Conservation (phyloP, 1,139 yeast genomes). For the Taphrina wiesneri region DNA sequence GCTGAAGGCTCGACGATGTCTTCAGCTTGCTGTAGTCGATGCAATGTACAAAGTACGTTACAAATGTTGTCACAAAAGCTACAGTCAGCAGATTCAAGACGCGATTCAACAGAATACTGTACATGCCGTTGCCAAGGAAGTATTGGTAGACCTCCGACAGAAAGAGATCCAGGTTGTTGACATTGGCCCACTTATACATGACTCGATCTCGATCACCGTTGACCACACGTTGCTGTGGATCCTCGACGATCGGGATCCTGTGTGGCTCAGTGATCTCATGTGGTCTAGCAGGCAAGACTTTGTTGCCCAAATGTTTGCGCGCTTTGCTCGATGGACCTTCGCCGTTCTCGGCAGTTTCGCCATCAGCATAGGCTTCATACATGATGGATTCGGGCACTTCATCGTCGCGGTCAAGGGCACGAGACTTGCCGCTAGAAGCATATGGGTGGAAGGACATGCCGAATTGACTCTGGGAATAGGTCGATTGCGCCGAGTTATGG, state of each 20-base stretch:
- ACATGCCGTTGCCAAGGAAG: slow-evolving; percentile 80
- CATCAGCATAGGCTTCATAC: not conserved
- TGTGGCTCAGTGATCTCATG: slow-evolving; percentile 1
- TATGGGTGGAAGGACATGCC: slow-evolving; percentile 33
- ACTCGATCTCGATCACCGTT: slow-evolving; percentile 64
- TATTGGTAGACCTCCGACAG: slow-evolving; percentile 79
- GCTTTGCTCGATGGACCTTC: not conserved
- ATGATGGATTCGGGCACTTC: slow-evolving; percentile 21
- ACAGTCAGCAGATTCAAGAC: slow-evolving; percentile 69
- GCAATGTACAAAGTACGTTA: slow-evolving; percentile 81
- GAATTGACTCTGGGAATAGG: slow-evolving; percentile 26
- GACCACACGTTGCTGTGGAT: not conserved
- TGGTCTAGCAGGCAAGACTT: slow-evolving; percentile 20
- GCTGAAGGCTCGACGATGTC: slow-evolving; percentile 48
- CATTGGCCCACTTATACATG: slow-evolving; percentile 93
- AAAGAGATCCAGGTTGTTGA: slow-evolving; percentile 83
- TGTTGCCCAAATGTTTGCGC: not conserved
- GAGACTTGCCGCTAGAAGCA: slow-evolving; percentile 12
- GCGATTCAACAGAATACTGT: slow-evolving; percentile 68
- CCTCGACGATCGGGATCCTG: not conserved
- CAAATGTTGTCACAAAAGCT: slow-evolving; percentile 71
- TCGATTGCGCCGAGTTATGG: slow-evolving; percentile 9
- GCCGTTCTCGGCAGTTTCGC: not conserved
- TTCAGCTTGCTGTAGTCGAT: slow-evolving; percentile 62
- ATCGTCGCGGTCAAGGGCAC: slow-evolving; percentile 21